Base-by-base conservation (phyloP, 108 stramenopile genomes). In the Pseudonitzschia pungens region DNA sequence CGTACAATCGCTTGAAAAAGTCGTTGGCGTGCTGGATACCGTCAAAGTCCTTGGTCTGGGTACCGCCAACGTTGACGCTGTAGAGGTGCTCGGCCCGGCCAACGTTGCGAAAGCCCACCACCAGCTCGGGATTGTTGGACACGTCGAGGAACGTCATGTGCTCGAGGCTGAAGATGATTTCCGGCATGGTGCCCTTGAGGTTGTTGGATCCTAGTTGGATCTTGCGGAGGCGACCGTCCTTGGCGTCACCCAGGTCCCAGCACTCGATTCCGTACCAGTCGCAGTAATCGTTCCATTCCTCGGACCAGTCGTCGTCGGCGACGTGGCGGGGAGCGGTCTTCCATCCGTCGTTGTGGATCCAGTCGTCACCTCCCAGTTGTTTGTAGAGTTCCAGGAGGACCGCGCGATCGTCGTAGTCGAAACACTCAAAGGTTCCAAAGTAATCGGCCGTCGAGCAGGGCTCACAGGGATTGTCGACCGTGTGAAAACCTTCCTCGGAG, bases 261-360 rank as follows among this genome's bases (percentile, higher is more conserved):
- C 90, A 91, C 24, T 50, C 77, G 41, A 91, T 66, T 28, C 77
- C 77, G 31, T 77, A 69, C 77, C 77, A 77, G 27, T 33, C 56
- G 32, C 77, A 77, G 28, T 66, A 44, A 29, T 77, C 71, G 27
- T 66, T 64, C 60, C 60, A 62, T 62, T 62, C 60, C 15, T 33
- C 60, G 0, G 60, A 33, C 32, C 32, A 62, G 36, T 62, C 60
- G 29, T 62, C 60, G 29, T 62, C 60, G 0, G 60, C 60, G 20
- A 62, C 60, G n/a, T 5, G 9, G 26, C 55, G 69, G 8, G 60
- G 60, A 16, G 60, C 55, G 6, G 50, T 64, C 0, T 52, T 32
- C 77, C 77, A 77, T 14, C 59, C 59, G 43, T 57, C 57, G 26
- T 71, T 65, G 20, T 50, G 24, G 45, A 29, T 24, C 77, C 77